Evolutionary conservation across 306 rosid genomes (phyloP).

Genomic region (Lathyrus aphaca): DNA sequence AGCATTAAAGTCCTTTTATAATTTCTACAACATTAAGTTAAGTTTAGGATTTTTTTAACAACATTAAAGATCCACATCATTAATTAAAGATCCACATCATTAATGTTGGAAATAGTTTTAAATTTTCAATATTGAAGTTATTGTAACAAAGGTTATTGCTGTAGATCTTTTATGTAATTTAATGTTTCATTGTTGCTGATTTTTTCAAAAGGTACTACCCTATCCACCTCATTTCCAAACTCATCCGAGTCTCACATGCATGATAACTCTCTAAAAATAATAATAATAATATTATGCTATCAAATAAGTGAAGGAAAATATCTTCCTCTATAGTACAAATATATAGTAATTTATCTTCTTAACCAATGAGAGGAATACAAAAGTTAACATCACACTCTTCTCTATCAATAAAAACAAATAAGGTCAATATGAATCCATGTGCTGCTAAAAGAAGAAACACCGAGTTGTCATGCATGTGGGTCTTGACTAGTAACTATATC

Average conservation of each 20-base stretch:
- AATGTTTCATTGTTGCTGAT: no score
- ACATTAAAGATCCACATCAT: no score
- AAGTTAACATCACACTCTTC: not conserved
- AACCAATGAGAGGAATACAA: not conserved
- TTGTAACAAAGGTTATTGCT: no score
- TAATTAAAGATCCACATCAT: no score
- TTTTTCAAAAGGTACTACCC: not conserved
- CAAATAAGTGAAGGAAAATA: not conserved
- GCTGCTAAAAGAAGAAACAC: not conserved
- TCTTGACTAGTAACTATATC: not conserved
- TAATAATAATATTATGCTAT: not conserved
- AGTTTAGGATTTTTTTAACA: no score
- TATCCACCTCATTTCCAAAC: not conserved
- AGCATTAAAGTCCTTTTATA: no score
- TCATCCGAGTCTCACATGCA: not conserved
- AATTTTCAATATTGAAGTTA: no score
- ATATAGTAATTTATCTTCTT: not conserved
- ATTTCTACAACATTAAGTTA: no score
- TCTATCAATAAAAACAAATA: not conserved
- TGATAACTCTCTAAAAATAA: not conserved
- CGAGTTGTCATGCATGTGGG: slow-evolving; percentile 1
- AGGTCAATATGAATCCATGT: slow-evolving; percentile 12
- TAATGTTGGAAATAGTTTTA: no score
- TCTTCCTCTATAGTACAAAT: not conserved
- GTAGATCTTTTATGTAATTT: no score